These are phyloP conservation scores for Erythrophleum ivorense DNA, from an alignment of 331 rosid species.

Conservation along the genomic window DNA sequence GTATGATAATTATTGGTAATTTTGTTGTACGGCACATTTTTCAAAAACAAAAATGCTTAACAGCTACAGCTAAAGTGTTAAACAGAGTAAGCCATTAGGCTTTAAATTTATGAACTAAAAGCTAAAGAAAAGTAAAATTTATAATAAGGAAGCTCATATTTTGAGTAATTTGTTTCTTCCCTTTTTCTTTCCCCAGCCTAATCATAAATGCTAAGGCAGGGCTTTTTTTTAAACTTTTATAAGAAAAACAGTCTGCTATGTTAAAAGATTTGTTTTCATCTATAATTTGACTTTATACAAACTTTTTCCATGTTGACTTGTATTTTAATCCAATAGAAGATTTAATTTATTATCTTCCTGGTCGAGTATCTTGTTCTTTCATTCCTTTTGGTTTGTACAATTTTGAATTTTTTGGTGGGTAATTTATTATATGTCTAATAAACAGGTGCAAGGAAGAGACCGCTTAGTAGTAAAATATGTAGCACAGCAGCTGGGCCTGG, in stretches of 20 bases:
- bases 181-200: background rate
- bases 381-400: slow-evolving; percentile 21
- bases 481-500: slow-evolving; percentile 79
- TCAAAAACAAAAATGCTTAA: slow-evolving; percentile 1
- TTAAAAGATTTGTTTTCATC: background rate
- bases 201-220: background rate
- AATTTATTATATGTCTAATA: background rate
- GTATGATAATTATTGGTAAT: slow-evolving; percentile 4
- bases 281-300: background rate
- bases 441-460: slow-evolving; percentile 97
- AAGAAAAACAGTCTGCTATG: background rate
- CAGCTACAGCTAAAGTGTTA: background rate
- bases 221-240: background rate
- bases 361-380: slow-evolving; percentile 20
- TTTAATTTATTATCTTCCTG: slow-evolving; percentile 18
- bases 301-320: slow-evolving; percentile 14
- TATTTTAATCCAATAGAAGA: slow-evolving; percentile 20
- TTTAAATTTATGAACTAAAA: slow-evolving; percentile 24
- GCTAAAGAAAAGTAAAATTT: background rate
- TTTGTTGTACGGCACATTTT: slow-evolving; percentile 7
- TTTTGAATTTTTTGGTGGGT: background rate
- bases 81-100: slow-evolving; percentile 17
- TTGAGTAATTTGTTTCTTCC: slow-evolving; percentile 19
- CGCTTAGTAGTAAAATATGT: slow-evolving; percentile 62
- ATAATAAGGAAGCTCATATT: background rate